Evolutionary conservation across 2,329 filamentous ascomycete genomes (phyloP).

Genomic region (Penicillium paneum): DNA sequence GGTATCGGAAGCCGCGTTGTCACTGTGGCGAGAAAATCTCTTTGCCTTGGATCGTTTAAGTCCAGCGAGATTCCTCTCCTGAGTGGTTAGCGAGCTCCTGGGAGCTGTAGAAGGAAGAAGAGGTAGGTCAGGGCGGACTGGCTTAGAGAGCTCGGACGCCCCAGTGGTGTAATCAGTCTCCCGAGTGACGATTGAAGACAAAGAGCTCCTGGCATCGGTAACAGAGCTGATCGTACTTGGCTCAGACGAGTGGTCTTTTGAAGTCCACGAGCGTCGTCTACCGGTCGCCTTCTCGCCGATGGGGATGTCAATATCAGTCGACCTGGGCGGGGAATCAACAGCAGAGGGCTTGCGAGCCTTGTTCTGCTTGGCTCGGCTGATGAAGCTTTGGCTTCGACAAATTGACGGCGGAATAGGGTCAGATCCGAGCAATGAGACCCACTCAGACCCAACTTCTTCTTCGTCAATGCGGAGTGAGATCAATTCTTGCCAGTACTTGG

Average conservation of each 20-base stretch:
- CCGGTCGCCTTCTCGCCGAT: constrained; percentile 56
- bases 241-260: constrained; percentile 31
- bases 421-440: constrained; percentile 79
- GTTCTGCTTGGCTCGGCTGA: constrained; percentile 41
- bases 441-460: constrained; percentile 75
- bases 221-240: constrained; percentile 32
- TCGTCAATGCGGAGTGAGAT: constrained; percentile 73
- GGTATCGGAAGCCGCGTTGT: constrained; percentile 28
- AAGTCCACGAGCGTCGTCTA: constrained; percentile 38
- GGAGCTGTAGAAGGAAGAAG: constrained; percentile 31
- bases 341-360: constrained; percentile 26
- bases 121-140: constrained; percentile 25
- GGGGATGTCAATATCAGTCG: constrained; percentile 58
- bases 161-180: constrained; percentile 33
- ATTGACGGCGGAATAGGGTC: constrained; percentile 61
- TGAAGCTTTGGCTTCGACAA: constrained; percentile 53
- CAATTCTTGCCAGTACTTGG: constrained; percentile 76
- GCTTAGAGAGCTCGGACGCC: constrained; percentile 25
- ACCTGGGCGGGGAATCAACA: constrained; percentile 21
- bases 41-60: constrained; percentile 44
- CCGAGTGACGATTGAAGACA: constrained; percentile 31
- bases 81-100: constrained; percentile 12
- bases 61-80: constrained; percentile 33
- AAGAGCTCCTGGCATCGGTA: constrained; percentile 28
- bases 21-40: constrained; percentile 39